A percentile compares a stretch with the other conserved stretches of the same genome.
Evolutionary conservation across 2,329 filamentous ascomycete species (phyloP).

Genomic region (Colletotrichum navitas): DNA sequence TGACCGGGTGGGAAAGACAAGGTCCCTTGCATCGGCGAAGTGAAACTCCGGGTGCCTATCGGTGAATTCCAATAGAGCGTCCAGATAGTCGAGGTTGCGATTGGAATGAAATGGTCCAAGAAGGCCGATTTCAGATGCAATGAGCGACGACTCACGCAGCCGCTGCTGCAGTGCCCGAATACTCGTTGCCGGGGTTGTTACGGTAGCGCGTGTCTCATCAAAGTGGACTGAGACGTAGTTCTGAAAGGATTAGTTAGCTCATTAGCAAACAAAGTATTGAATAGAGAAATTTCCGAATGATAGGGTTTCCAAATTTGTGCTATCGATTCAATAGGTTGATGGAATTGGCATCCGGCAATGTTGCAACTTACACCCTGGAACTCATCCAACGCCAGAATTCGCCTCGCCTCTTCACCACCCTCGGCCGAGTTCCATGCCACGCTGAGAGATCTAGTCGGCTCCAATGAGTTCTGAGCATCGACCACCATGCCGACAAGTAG

Average conservation of each 20-base stretch:
- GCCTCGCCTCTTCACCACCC: constrained; percentile 36
- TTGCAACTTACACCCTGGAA: constrained; percentile 23
- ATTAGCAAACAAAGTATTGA: background rate
- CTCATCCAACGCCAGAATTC: constrained; percentile 40
- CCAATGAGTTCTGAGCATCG: constrained; percentile 49
- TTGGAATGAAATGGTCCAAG: constrained; percentile 51
- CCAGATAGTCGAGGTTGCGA: background rate
- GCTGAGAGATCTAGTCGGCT: background rate
- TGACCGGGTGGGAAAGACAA: constrained; percentile 45
- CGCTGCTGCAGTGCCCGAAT: constrained; percentile 43
- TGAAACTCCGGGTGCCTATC: constrained; percentile 46
- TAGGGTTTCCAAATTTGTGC: too few relatives aligned
- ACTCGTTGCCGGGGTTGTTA: constrained; percentile 47
- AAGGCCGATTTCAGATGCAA: constrained; percentile 47
- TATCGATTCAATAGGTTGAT: background rate
- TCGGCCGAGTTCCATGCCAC: constrained; percentile 6
- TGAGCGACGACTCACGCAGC: constrained; percentile 45
- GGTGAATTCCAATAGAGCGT: background rate
- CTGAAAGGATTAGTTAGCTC: constrained; percentile 35
- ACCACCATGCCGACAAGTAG: constrained; percentile 54
- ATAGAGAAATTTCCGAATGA: background rate
- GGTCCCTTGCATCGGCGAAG: constrained; percentile 49
- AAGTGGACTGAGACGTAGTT: constrained; percentile 54
- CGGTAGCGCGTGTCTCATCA: constrained; percentile 53
- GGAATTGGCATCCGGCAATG: background rate